A percentile compares a stretch with the other conserved stretches of the same genome.
Conservation (phyloP, 2,329 filamentous ascomycete species). For the Lachnellula hyalina region DNA sequence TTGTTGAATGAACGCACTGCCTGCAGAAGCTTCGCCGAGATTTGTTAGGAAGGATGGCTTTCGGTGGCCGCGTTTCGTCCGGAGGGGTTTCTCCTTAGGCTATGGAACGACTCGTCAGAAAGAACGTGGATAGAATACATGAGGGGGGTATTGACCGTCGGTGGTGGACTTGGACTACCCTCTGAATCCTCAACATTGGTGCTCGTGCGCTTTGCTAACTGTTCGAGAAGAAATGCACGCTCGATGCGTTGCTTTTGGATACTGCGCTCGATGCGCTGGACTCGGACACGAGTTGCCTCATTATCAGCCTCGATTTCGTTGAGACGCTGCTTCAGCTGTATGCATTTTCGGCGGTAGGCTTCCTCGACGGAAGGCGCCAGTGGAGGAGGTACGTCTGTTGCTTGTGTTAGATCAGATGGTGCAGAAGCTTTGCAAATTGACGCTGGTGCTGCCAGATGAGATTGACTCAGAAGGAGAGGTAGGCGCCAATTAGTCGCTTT, state of each 20-base stretch:
- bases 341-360: conserved; percentile 94
- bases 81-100: conserved; percentile 74
- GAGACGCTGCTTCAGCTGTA: conserved; percentile 85
- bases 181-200: conserved; percentile 73
- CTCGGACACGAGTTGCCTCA: conserved; percentile 73
- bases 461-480: too few species aligned
- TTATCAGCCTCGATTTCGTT: conserved; percentile 90
- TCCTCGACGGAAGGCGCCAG: conserved; percentile 88
- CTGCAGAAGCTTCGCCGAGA: conserved; percentile 35
- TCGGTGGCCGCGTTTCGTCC: conserved; percentile 67
- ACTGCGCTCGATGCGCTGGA: conserved; percentile 73
- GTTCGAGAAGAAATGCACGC: conserved; percentile 68
- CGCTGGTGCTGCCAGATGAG: too few species aligned
- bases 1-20: conserved; percentile 43
- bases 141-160: conserved; percentile 52
- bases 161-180: conserved; percentile 72
- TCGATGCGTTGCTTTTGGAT: conserved; percentile 90
- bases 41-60: conserved; percentile 44
- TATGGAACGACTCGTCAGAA: conserved; percentile 32
- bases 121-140: conserved; percentile 13
- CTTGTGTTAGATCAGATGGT: conserved; percentile 6
- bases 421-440: not conserved
- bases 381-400: conserved; percentile 47
- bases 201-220: conserved; percentile 69
- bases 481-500: too few species aligned